phyloP scores from a whole-genome alignment of 495 filamentous ascomycete genomes.

The Xylaria flabelliformis region DNA sequence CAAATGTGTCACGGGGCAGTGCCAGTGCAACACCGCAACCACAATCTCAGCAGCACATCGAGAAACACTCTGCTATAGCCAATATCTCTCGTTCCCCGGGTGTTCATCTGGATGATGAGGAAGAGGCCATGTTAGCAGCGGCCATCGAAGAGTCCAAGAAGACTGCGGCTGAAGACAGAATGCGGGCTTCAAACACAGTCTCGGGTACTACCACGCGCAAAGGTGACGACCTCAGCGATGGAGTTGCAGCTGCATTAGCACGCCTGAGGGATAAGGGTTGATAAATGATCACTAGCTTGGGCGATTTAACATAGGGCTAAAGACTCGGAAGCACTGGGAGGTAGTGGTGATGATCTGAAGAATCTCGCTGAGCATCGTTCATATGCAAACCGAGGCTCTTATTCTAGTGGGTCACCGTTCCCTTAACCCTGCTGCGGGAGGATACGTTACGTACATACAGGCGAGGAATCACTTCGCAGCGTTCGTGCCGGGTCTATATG shows the following conservation, averaged over 20 bases:
- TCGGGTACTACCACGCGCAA: conserved; percentile 31
- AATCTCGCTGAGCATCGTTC: background rate
- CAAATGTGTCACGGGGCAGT: conserved; percentile 34
- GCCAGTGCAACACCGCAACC: conserved; percentile 33
- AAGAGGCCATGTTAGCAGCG: conserved; percentile 56
- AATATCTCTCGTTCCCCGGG: conserved; percentile 25
- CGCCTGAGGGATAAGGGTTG: conserved; percentile 55
- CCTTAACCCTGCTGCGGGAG: background rate
- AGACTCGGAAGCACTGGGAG: background rate
- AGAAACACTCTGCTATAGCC: conserved; percentile 13
- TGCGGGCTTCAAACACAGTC: conserved; percentile 28
- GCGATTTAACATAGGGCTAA: background rate
- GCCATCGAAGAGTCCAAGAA: conserved; percentile 49
- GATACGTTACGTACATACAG: conserved; percentile 22
- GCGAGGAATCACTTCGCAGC: background rate
- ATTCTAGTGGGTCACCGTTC: background rate
- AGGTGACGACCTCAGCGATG: conserved; percentile 55
- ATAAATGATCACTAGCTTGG: conserved; percentile 33
- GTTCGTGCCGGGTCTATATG: conserved; percentile 6
- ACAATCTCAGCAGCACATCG: conserved; percentile 17
- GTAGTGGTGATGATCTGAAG: background rate
- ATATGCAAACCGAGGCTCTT: conserved; percentile 7
- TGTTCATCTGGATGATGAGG: conserved; percentile 51
- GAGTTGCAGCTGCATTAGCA: conserved; percentile 60
- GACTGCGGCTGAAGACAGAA: conserved; percentile 31